Conservation (phyloP, 164 flowering plant genomes). For the Liriodendron chinense region DNA sequence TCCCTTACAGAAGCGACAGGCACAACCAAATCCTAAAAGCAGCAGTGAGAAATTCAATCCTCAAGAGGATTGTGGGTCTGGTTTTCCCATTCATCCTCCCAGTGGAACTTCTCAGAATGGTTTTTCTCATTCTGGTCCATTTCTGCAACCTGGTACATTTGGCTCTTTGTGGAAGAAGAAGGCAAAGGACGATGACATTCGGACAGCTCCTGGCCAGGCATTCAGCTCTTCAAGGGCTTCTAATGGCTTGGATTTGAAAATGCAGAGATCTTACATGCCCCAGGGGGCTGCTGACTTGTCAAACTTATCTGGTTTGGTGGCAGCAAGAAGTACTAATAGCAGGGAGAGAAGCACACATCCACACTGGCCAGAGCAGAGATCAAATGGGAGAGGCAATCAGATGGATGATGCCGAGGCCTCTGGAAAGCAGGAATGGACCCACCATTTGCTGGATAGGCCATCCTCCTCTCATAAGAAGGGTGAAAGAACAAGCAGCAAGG, state of each 20-base stretch:
- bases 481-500: slow-evolving; percentile 33
- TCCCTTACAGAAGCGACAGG: slow-evolving; percentile 43
- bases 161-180: slow-evolving; percentile 20
- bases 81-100: slow-evolving; percentile 49
- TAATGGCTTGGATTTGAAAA: slow-evolving; percentile 32
- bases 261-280: slow-evolving; percentile 39
- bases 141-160: slow-evolving; percentile 22
- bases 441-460: slow-evolving; percentile 42
- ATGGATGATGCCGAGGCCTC: slow-evolving; percentile 40
- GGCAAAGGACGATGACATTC: slow-evolving; percentile 22
- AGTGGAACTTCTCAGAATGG: slow-evolving; percentile 28
- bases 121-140: slow-evolving; percentile 33
- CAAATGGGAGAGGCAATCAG: slow-evolving; percentile 26
- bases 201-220: slow-evolving; percentile 15
- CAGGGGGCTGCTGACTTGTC: slow-evolving; percentile 37
- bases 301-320: slow-evolving; percentile 51
- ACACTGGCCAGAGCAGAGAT: slow-evolving; percentile 41
- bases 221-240: slow-evolving; percentile 22
- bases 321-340: slow-evolving; percentile 31
- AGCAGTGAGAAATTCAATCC: slow-evolving; percentile 47
- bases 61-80: slow-evolving; percentile 52
- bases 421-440: slow-evolving; percentile 40
- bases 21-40: slow-evolving; percentile 49
- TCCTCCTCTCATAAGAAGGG: slow-evolving; percentile 45
- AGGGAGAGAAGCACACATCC: slow-evolving; percentile 30